A percentile compares a stretch with the other conserved stretches of the same genome.
Conservation (phyloP, 2,329 filamentous ascomycete genomes). For the Fusarium incarnatum region DNA sequence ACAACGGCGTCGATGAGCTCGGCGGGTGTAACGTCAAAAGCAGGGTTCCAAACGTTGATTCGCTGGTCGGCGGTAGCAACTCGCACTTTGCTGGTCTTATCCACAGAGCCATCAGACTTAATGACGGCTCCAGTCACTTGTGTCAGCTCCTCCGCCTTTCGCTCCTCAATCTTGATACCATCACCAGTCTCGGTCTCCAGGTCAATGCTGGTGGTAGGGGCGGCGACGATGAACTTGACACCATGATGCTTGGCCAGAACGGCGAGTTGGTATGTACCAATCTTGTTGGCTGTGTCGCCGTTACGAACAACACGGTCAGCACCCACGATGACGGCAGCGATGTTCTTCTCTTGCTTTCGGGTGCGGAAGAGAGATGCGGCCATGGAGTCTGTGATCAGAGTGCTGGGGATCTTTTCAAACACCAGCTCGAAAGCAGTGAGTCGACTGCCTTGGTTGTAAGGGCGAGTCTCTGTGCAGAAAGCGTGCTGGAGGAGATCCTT, state of each 20-base stretch:
- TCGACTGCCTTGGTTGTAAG: constrained; percentile 97
- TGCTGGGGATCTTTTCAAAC: constrained; percentile 90
- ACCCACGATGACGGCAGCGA: constrained; percentile 90
- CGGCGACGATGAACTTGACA: constrained; percentile 94
- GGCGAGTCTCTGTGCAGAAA: constrained; percentile 96
- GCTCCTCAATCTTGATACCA: constrained; percentile 91
- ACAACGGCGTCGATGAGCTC: constrained; percentile 92
- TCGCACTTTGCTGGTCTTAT: constrained; percentile 72
- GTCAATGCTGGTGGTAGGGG: constrained; percentile 94
- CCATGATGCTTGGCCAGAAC: constrained; percentile 91
- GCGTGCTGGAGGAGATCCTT: constrained; percentile 78
- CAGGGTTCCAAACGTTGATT: constrained; percentile 94
- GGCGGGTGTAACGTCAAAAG: constrained; percentile 94
- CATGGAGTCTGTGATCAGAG: constrained; percentile 96
- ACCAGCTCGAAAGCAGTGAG: constrained; percentile 97
- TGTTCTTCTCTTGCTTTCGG: constrained; percentile 71
- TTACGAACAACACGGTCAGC: constrained; percentile 96
- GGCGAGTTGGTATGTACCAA: constrained; percentile 92
- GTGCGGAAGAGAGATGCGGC: constrained; percentile 83
- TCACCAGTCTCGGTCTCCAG: constrained; percentile 79
- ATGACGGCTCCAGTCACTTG: constrained; percentile 83
- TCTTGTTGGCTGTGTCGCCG: constrained; percentile 98
- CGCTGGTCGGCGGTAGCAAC: constrained; percentile 83
- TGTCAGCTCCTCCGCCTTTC: constrained; percentile 83
- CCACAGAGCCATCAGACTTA: constrained; percentile 70